These are phyloP conservation scores for Piloderma croceum DNA, from an alignment of 768 basidiomycete genomes.

Conservation along the genomic window DNA sequence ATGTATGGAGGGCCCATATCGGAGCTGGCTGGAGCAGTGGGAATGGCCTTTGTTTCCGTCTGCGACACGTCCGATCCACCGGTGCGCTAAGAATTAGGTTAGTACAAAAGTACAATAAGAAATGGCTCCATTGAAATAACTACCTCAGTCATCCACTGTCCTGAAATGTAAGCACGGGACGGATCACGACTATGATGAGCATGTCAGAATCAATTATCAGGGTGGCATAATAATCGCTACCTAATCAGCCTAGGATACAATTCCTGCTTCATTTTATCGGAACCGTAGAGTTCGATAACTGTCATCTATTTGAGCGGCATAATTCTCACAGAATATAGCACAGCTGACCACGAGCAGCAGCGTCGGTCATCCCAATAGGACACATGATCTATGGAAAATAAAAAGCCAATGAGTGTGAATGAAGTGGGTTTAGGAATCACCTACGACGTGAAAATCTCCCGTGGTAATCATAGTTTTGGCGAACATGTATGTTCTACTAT, in stretches of 20 bases:
- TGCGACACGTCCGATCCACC: constrained; percentile 74
- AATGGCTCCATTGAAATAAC: constrained; percentile 13
- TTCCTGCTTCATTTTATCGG: constrained; percentile 51
- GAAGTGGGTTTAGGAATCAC: too few relatives aligned
- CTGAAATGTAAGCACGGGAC: constrained; percentile 56
- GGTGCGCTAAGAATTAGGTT: constrained; percentile 40
- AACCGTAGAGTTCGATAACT: constrained; percentile 65
- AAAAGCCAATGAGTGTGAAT: neutral
- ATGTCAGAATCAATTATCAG: constrained; percentile 1
- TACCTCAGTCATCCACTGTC: constrained; percentile 85
- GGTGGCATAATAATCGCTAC: constrained; percentile 24
- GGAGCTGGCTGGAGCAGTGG: constrained; percentile 26
- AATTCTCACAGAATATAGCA: neutral
- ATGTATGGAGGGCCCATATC: constrained; percentile 47
- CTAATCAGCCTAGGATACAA: constrained; percentile 57
- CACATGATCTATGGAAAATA: constrained; percentile 48
- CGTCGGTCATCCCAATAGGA: constrained; percentile 78
- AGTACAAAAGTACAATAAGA: constrained; percentile 29
- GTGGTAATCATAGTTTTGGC: constrained; percentile 57
- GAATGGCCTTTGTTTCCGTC: constrained; percentile 58
- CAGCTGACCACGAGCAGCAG: constrained; percentile 51
- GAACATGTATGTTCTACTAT: constrained; percentile 61
- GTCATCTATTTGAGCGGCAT: neutral
- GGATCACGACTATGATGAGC: constrained; percentile 52
- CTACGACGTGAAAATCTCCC: constrained; percentile 60